These are phyloP conservation scores for Malus orientalis DNA, from an alignment of 306 rosid species.

Conservation along the genomic window DNA sequence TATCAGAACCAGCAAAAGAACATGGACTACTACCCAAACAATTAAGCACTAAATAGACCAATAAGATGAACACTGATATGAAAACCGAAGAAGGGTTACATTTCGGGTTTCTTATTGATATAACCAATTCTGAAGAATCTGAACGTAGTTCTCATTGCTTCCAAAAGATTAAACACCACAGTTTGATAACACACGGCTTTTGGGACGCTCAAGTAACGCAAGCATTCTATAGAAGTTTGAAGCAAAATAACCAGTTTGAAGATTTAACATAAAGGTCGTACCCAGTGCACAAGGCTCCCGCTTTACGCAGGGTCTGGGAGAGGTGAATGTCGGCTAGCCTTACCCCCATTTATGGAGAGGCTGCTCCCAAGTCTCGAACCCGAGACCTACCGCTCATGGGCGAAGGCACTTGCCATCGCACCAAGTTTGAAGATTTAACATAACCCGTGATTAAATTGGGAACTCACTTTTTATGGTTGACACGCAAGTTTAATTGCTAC, in stretches of 20 bases:
- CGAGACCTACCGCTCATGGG: too few species aligned
- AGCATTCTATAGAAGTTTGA: not conserved
- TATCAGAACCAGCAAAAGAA: constrained; percentile 5
- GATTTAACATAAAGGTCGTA: too few species aligned
- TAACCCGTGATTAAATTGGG: not conserved
- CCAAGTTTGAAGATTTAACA: not conserved
- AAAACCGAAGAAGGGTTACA: not conserved
- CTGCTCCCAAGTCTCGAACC: too few species aligned
- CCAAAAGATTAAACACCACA: not conserved
- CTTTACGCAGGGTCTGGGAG: too few species aligned
- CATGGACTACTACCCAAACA: not conserved
- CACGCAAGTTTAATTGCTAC: too few species aligned
- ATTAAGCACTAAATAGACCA: not conserved
- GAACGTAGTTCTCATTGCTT: not conserved
- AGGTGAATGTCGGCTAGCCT: too few species aligned
- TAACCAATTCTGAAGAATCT: not conserved
- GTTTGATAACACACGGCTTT: not conserved
- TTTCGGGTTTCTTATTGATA: not conserved
- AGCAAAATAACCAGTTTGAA: not conserved
- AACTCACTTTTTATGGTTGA: not conserved
- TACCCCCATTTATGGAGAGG: too few species aligned
- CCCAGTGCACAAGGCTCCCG: too few species aligned
- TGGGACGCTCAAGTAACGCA: not conserved
- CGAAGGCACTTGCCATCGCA: too few species aligned
- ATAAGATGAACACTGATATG: not conserved